Base-by-base conservation (phyloP, 2,329 filamentous ascomycete genomes). In the Colletotrichum tanaceti region DNA sequence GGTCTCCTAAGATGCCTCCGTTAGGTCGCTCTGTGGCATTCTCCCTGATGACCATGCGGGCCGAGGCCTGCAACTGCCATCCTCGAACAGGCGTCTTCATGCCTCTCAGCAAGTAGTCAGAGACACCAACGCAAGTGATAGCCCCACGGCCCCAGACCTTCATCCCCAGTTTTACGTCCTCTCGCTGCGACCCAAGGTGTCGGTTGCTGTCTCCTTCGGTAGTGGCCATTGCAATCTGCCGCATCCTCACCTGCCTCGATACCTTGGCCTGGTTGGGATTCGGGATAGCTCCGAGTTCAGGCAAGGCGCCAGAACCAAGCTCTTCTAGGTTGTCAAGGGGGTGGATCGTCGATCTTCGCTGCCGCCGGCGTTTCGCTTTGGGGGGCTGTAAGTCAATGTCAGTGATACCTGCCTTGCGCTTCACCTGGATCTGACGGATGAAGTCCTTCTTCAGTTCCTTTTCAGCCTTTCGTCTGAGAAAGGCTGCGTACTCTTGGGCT, bases 1-100 rank as follows among this genome's bases (percentile, higher is more conserved):
- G 84, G 73, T 91, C 88, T 0, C 85, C 87, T 0, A 91, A 72
- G 1, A 91, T 80, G 0, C 89, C 89, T 4, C 89, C 89, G 62
- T 73, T 46, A 1, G 82, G 86, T 47, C 75, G 65, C 0, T 75
- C 43, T 0, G 24, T 14, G 1, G 71, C 76, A 6, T 80, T 77
- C 72, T 90, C 88, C 4, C 85, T 79, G 9, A 75, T 72, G 0
- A 85, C 72, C 87, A 90, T 89, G 77, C 86, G 90, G 0, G 81
- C 78, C 0, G 78, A 79, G 7, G 55, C 38, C 20, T 24, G 18
- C 2, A 58, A 11, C 14, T 58, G 55, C 41, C 41, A 58, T 18
- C 41, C 55, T 5, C 38, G 35, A 13, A 47, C 35, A 18, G 28
- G 24, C 6, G 41, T 47, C 18, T 3, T 47, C 9, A 58, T 58